Conservation (phyloP, 495 filamentous ascomycete genomes). For the Lentithecium fluviatile region DNA sequence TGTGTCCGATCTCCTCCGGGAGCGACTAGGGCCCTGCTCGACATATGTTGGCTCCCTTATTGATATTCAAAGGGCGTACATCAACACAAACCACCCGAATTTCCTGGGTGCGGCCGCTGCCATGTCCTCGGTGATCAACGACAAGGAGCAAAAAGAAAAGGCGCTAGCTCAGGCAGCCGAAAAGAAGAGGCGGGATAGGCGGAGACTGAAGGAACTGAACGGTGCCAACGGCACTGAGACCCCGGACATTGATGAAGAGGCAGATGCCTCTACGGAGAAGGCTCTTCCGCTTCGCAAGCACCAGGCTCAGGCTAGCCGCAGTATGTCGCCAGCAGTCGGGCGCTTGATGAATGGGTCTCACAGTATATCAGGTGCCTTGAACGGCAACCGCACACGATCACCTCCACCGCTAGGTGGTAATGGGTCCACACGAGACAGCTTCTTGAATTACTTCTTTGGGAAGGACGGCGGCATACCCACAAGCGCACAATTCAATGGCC, state of each 20-base stretch:
- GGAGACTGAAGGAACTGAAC: conserved; percentile 76
- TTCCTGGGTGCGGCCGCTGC: conserved; percentile 97
- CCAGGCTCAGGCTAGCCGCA: conserved; percentile 61
- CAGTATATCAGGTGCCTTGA: conserved; percentile 61
- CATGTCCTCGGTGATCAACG: conserved; percentile 92
- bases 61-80: conserved; percentile 95
- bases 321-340: conserved; percentile 77
- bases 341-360: conserved; percentile 54
- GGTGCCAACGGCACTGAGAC: conserved; percentile 69
- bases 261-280: conserved; percentile 42
- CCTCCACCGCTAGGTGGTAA: conserved; percentile 60
- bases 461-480: conserved; percentile 70
- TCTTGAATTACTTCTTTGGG: conserved; percentile 97
- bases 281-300: conserved; percentile 60
- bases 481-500: conserved; percentile 38
- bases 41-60: conserved; percentile 94
- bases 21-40: conserved; percentile 84
- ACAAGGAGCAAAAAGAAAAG: conserved; percentile 89
- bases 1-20: conserved; percentile 91
- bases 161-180: conserved; percentile 78
- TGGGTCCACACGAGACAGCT: conserved; percentile 70
- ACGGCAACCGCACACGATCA: conserved; percentile 63
- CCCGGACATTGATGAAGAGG: conserved; percentile 72
- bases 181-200: conserved; percentile 75
- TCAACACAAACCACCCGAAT: conserved; percentile 99